Percentiles rank a stretch among this genome's conserved stretches.
phyloP scores from a whole-genome alignment of 75 land plant species.

The Larix kaempferi region DNA sequence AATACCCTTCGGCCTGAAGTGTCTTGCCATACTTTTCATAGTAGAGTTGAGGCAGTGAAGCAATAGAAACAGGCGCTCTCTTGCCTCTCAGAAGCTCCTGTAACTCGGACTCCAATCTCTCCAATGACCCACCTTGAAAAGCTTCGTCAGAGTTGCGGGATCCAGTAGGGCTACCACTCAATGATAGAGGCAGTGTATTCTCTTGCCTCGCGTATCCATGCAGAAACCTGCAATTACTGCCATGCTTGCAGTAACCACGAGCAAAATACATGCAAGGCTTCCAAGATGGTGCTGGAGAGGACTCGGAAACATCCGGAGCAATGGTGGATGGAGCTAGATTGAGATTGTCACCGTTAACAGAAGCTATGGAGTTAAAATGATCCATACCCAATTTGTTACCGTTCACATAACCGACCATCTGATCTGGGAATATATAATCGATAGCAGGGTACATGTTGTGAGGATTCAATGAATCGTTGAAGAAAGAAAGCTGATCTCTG shows the following conservation, averaged over 20 bases:
- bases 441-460: too few relatives aligned
- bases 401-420: too few relatives aligned
- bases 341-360: conserved; percentile 2
- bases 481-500: too few relatives aligned
- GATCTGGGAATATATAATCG: too few relatives aligned
- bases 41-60: conserved; percentile 80
- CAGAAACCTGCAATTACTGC: conserved; percentile 68
- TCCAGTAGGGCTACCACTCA: too few relatives aligned
- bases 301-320: too few relatives aligned
- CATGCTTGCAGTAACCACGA: conserved; percentile 90
- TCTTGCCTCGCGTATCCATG: conserved; percentile 34
- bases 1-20: conserved; percentile 92
- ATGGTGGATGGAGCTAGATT: conserved; percentile 1
- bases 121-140: conserved; percentile 44
- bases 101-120: conserved; percentile 78
- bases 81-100: conserved; percentile 68
- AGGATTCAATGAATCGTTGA: too few relatives aligned
- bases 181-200: too few relatives aligned
- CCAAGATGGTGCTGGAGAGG: conserved; percentile 7
- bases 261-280: conserved; percentile 84
- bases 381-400: too few relatives aligned
- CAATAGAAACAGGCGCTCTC: conserved; percentile 82
- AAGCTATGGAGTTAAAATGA: not conserved
- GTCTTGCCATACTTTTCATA: conserved; percentile 73
- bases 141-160: too few relatives aligned